These are phyloP conservation scores for Metarhizium rileyi DNA, from an alignment of 2,329 filamentous ascomycete genomes.

Conservation along the genomic window DNA sequence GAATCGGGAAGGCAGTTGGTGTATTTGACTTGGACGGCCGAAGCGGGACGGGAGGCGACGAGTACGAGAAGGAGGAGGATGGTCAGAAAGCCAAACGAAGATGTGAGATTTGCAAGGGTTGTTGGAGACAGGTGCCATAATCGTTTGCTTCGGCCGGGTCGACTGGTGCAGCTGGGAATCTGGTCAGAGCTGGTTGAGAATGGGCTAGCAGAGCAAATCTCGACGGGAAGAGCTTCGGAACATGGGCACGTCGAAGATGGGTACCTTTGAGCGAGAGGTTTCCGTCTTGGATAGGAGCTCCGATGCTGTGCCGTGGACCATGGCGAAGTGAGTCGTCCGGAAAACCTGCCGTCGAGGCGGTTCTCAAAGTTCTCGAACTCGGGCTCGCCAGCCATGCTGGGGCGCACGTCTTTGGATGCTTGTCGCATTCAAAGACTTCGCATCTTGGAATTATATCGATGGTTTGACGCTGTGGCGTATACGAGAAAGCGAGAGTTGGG, in stretches of 20 bases:
- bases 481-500: not conserved
- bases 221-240: not conserved
- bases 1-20: slow-evolving; percentile 69
- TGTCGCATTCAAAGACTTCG: slow-evolving; percentile 12
- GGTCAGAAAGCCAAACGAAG: slow-evolving; percentile 19
- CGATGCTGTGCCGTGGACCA: not conserved
- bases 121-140: not conserved
- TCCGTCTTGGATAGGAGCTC: not conserved
- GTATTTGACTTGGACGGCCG: slow-evolving; percentile 64
- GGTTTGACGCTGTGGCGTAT: not conserved
- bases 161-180: not conserved
- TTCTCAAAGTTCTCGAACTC: not conserved
- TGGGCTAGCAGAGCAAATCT: not conserved
- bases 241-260: not conserved
- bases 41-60: slow-evolving; percentile 31
- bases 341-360: not conserved
- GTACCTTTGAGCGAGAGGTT: not conserved
- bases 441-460: slow-evolving; percentile 10
- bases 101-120: not conserved
- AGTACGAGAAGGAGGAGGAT: slow-evolving; percentile 27
- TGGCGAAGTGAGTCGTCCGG: not conserved
- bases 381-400: slow-evolving; percentile 9
- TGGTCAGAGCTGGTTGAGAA: not conserved
- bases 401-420: slow-evolving; percentile 7
- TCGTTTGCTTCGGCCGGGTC: not conserved